Conservation (phyloP, 2,329 filamentous ascomycete genomes). For the Emergomyces pasteurianus region DNA sequence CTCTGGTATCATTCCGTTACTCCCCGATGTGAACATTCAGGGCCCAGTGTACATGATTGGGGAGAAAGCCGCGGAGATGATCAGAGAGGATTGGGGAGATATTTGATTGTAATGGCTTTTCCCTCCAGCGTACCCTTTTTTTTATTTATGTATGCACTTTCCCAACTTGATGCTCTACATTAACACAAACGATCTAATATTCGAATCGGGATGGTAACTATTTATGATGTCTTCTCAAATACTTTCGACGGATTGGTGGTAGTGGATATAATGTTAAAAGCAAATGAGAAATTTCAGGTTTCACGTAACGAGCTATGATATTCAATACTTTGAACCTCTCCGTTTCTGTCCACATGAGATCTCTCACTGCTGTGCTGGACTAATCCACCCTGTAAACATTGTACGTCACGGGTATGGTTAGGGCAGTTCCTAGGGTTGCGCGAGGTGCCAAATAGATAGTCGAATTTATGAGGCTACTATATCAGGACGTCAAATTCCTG, state of each 20-base stretch:
- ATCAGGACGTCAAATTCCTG: slow-evolving; percentile 19
- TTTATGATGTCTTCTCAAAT: not conserved
- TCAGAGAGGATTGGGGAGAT: slow-evolving; percentile 3
- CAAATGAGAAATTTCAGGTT: not conserved
- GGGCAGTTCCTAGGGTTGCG: slow-evolving; percentile 16
- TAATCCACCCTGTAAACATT: not conserved
- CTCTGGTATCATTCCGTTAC: slow-evolving; percentile 10
- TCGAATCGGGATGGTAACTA: not conserved
- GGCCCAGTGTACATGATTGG: slow-evolving; percentile 12
- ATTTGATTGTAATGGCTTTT: not conserved
- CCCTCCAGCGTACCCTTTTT: not conserved
- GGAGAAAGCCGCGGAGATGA: slow-evolving; percentile 9
- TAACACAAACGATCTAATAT: not conserved
- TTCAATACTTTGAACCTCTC: not conserved
- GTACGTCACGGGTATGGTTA: not conserved
- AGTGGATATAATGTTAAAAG: not conserved
- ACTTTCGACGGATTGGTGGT: not conserved
- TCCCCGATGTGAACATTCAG: slow-evolving; percentile 9
- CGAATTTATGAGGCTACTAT: slow-evolving; percentile 22
- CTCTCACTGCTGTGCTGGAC: not conserved
- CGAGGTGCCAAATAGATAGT: slow-evolving; percentile 22
- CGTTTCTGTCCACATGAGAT: not conserved
- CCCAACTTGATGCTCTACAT: not conserved
- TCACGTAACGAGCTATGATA: not conserved
- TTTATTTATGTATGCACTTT: not conserved